Evolutionary conservation across 371 early-diverging fungal species (phyloP), one percentile per base, ranked within the genome.

Genomic region (Syncephalastrum sp.): DNA sequence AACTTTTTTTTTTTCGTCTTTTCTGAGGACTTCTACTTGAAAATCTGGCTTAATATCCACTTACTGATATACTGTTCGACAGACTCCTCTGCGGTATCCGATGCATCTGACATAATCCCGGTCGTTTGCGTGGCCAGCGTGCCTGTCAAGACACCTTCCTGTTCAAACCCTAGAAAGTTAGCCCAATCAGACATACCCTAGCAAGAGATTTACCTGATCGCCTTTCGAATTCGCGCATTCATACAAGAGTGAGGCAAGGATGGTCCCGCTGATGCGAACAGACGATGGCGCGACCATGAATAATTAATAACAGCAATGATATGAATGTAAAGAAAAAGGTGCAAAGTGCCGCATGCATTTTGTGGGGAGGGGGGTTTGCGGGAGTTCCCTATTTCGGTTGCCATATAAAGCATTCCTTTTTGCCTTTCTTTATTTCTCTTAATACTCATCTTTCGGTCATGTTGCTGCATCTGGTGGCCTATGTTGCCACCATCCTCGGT

Each of bases 401-500:
- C 29, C 29, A 29, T 29, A 29, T 29, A 29, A 29, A 29, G 29
- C 7, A 29, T 7, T 29, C 29, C 12, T 23, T 33, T 47, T 16
- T 27, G n/a, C n/a, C n/a, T 56, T 50, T 25, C 23, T 46, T 38
- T 43, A 17, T 25, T 17, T 14, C 19, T 23, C 24, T 47, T 47
- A 50, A 47, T 49, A 59, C 38, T 33, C 38, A 33, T 33, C 38
- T 33, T 33, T 10, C 8, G 38, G 38, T 33, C 56, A 53, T 52
- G 4, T 63, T 70, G 19, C 61, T 79, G n/a, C 79, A 79, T 56
- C 44, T 74, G 27, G 65, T 79, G 46, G 76, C 76, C 6, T 79
- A 75, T 56, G 67, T 47, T 16, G 79, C 75, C 24, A 61, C 70
- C n/a, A 65, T 64, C 3, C 59, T 75, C 14, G 75, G 68, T 7